Evolutionary conservation across 176 grass and related monocot genomes (phyloP).

Genomic region (Hsuehochloa calcarea): DNA sequence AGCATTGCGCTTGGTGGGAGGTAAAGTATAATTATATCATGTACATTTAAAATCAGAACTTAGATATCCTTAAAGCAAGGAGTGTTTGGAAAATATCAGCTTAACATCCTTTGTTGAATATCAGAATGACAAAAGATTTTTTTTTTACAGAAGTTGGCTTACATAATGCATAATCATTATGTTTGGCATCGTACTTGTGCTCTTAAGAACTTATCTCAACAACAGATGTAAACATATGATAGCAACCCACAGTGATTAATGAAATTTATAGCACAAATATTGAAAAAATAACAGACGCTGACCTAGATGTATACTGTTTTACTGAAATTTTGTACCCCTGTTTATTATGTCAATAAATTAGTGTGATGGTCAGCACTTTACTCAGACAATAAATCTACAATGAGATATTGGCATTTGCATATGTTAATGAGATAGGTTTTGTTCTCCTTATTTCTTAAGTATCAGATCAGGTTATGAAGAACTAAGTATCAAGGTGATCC

Average conservation of each 20-base stretch:
- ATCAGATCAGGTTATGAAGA: not conserved
- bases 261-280: not conserved
- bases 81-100: not conserved
- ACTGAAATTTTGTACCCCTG: not conserved
- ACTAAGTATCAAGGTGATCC: not conserved
- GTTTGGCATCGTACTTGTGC: not conserved
- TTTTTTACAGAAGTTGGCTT: not conserved
- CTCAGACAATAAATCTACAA: not conserved
- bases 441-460: not conserved
- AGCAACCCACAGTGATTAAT: not conserved
- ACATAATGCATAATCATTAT: not conserved
- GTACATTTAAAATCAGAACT: conserved; percentile 4
- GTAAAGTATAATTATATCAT: not conserved
- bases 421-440: not conserved
- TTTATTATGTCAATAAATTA: not conserved
- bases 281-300: not conserved
- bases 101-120: conserved; percentile 4
- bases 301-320: not conserved
- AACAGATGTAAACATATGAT: not conserved
- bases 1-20: too few relatives aligned
- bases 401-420: not conserved
- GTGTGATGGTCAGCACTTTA: not conserved
- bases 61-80: not conserved
- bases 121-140: not conserved
- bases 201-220: not conserved